A percentile compares a stretch with the other conserved stretches of the same genome.
Evolutionary conservation across 2,329 filamentous ascomycete genomes (phyloP).

Genomic region (Aspergillus uvarum): DNA sequence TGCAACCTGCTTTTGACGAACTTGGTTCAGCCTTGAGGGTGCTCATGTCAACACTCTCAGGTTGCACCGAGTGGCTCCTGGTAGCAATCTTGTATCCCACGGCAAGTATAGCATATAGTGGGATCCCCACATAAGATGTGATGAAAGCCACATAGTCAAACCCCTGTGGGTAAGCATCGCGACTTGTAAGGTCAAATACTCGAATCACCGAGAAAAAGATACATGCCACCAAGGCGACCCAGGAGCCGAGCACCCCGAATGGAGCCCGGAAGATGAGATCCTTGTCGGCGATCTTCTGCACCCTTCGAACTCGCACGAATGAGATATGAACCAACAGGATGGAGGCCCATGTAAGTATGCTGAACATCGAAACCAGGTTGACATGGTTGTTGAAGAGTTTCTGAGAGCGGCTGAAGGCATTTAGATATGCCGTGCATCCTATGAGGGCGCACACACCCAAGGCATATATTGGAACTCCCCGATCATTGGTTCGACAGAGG

Average conservation of each 20-base stretch:
- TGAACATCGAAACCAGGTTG: constrained; percentile 66
- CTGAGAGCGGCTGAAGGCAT: constrained; percentile 57
- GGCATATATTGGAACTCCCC: constrained; percentile 68
- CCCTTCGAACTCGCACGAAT: constrained; percentile 62
- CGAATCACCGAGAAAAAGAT: constrained; percentile 74
- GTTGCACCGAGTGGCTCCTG: constrained; percentile 54
- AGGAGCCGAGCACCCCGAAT: constrained; percentile 67
- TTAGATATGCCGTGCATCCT: constrained; percentile 66
- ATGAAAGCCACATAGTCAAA: constrained; percentile 73
- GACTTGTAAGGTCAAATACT: constrained; percentile 70
- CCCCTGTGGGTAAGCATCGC: constrained; percentile 42
- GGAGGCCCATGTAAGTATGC: constrained; percentile 65
- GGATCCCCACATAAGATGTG: constrained; percentile 73
- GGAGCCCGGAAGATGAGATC: constrained; percentile 66
- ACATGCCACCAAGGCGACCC: constrained; percentile 66
- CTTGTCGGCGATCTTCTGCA: constrained; percentile 57
- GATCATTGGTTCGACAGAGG: constrained; percentile 66
- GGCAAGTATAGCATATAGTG: constrained; percentile 67
- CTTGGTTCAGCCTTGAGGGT: constrained; percentile 59
- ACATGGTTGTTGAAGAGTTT: constrained; percentile 64
- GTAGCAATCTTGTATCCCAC: constrained; percentile 63
- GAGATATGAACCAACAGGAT: constrained; percentile 66
- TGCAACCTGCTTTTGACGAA: not conserved
- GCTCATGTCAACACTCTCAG: constrained; percentile 65
- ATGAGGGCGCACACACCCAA: constrained; percentile 61